Evolutionary conservation across 1,284 basidiomycete species (phyloP).

Genomic region (Pascua guehoae): DNA sequence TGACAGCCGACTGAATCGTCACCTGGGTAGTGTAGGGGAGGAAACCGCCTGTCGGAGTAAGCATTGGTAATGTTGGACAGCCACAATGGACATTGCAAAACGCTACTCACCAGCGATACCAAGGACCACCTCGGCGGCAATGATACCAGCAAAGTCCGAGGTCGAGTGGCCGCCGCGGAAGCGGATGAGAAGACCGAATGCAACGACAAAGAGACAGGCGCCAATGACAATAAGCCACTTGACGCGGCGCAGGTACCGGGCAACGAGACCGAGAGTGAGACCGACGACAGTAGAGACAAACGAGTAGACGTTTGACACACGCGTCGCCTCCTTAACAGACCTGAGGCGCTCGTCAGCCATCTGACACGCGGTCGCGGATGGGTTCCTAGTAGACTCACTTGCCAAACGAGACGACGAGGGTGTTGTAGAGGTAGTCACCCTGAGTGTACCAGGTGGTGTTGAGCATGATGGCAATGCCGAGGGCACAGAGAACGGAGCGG

Average conservation of each 20-base stretch:
- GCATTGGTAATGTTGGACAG: no score
- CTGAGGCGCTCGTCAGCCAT: slow-evolving; percentile 4
- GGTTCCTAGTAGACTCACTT: slow-evolving; percentile 22
- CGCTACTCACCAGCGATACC: slow-evolving; percentile 43
- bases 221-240: slow-evolving; percentile 48
- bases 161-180: slow-evolving; percentile 44
- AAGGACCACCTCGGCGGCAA: slow-evolving; percentile 49
- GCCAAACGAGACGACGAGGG: slow-evolving; percentile 47
- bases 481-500: slow-evolving; percentile 43
- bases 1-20: slow-evolving; percentile 45
- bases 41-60: slow-evolving; percentile 24
- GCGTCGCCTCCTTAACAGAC: slow-evolving; percentile 38
- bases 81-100: no score
- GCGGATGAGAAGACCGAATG: slow-evolving; percentile 50
- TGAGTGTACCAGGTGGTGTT: slow-evolving; percentile 49
- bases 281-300: slow-evolving; percentile 48
- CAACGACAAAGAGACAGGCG: slow-evolving; percentile 30
- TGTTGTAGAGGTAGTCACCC: slow-evolving; percentile 46
- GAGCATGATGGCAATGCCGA: slow-evolving; percentile 47
- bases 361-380: neutral
- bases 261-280: slow-evolving; percentile 42
- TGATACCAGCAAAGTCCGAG: slow-evolving; percentile 36
- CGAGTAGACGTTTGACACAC: slow-evolving; percentile 49
- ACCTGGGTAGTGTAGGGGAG: slow-evolving; percentile 51
- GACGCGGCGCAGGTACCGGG: slow-evolving; percentile 44